Base-by-base conservation (phyloP, 2,329 filamentous ascomycete genomes). In the Fusarium foetens region DNA sequence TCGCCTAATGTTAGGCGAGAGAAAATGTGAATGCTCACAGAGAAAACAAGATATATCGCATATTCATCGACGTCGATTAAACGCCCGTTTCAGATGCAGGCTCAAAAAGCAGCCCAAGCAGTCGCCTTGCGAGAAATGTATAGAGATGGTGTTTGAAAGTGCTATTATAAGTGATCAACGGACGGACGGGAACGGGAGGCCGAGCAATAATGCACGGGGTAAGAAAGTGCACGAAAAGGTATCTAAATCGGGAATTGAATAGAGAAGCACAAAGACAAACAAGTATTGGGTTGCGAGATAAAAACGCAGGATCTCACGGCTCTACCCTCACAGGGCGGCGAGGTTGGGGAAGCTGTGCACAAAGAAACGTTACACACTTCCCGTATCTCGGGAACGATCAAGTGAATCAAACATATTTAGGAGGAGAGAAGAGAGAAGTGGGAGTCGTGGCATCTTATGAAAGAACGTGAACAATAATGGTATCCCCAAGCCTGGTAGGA, bases 291-390 rank as follows among this genome's bases (percentile, higher is more conserved):
- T 68, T 57, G 46, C 31, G 54, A 29, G 23, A 29, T 36, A 33
- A 29, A 21, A 29, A n/a, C 9, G 35, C 6, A 31, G 42, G 16
- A 19, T 63, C 46, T 36, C 33, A 46, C 29, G 23, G 14, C 17
- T 21, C 27, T 13, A 21, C 14, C n/a, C 13, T 54, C 29, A 31
- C 49, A 42, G 64, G 64, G 38, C 41, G 64, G 38, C 41, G 25
- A 45, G 19, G 25, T 8, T 16, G 29, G 19, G n/a, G 29, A 23
- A 21, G 25, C 29, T 6, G 25, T 31, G 27, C 27, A 27, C 58
- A 25, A n/a, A 31, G 2, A 17, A 52, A 52, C 35, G 66, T 68
- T 52, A 58, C 66, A 68, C 66, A 35, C n/a, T 52, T 38, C 29
- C 21, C 41, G 39, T 52, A 36, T 45, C 16, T 25, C 33, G 38